Percentiles rank a stretch among this genome's conserved stretches.
Evolutionary conservation across 2,329 filamentous ascomycete genomes (phyloP).

Genomic region (Stachybotrys chartarum): DNA sequence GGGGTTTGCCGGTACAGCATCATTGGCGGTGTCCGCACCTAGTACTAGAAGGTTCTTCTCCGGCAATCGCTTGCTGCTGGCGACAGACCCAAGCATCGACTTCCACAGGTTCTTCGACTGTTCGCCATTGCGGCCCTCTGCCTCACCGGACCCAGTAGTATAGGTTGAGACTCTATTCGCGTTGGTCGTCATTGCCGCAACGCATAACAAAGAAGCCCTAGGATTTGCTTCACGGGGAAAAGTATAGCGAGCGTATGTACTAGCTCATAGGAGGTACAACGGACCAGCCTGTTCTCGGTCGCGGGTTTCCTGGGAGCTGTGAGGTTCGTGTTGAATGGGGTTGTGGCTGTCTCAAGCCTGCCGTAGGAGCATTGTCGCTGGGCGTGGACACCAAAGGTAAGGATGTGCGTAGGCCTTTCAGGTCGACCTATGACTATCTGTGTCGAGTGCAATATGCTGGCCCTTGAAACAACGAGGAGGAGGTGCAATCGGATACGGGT

Average conservation of each 20-base stretch:
- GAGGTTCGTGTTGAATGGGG: neutral
- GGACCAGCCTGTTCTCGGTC: neutral
- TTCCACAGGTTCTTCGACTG: conserved; percentile 91
- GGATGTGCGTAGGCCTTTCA: neutral
- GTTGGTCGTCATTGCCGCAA: conserved; percentile 38
- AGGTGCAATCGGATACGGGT: neutral
- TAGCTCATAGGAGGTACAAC: conserved; percentile 5
- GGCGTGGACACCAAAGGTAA: neutral
- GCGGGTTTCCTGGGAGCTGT: neutral
- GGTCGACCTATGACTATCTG: neutral
- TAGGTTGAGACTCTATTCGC: conserved; percentile 52
- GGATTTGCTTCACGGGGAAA: neutral
- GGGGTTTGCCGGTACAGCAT: neutral
- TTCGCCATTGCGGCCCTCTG: conserved; percentile 54
- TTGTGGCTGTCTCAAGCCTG: neutral
- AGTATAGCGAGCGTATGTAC: conserved; percentile 2
- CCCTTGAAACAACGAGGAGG: neutral
- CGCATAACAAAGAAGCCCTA: neutral
- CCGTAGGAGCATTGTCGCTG: neutral
- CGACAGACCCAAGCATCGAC: conserved; percentile 83
- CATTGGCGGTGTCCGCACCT: conserved; percentile 42
- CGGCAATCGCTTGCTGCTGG: conserved; percentile 80
- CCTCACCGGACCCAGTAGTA: conserved; percentile 47
- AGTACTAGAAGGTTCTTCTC: conserved; percentile 88
- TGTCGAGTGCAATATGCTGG: neutral